These are phyloP conservation scores for Pseudophaeomoniella oleicola DNA, from an alignment of 2,329 filamentous ascomycete genomes.

Conservation along the genomic window DNA sequence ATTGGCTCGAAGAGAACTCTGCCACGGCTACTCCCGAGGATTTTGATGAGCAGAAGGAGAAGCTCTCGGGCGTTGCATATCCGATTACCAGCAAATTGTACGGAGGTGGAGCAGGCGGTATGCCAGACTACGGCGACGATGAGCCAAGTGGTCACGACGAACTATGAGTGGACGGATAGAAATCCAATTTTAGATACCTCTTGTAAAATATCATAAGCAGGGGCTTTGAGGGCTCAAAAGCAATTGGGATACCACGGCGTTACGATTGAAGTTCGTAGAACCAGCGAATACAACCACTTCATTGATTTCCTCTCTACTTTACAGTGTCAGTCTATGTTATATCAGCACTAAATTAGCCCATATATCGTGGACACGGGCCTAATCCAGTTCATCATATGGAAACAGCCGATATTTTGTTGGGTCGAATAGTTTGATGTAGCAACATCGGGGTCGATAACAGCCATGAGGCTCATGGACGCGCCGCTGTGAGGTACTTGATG, in stretches of 20 bases:
- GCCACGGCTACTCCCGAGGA: constrained; percentile 76
- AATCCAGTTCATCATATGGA: too few relatives aligned
- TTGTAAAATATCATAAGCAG: neutral
- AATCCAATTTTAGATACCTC: neutral
- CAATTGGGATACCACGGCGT: neutral
- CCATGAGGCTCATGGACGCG: too few relatives aligned
- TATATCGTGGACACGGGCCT: too few relatives aligned
- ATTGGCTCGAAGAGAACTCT: constrained; percentile 95
- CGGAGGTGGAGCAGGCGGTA: constrained; percentile 49
- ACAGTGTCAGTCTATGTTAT: too few relatives aligned
- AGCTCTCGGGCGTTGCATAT: constrained; percentile 90
- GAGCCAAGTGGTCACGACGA: constrained; percentile 59
- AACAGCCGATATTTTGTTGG: too few relatives aligned
- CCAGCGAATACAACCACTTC: neutral
- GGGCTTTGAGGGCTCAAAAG: neutral
- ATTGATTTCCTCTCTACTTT: too few relatives aligned
- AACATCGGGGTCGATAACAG: too few relatives aligned
- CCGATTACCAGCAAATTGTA: constrained; percentile 99
- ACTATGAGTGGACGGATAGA: constrained; percentile 42
- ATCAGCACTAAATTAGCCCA: too few relatives aligned
- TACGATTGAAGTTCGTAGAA: neutral
- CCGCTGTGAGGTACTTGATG: too few relatives aligned
- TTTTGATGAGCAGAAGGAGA: constrained; percentile 99
- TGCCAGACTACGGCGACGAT: constrained; percentile 41
- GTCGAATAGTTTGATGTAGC: too few relatives aligned